Base-by-base conservation (phyloP, 305 asterid genomes). In the Fraxinus floribunda region DNA sequence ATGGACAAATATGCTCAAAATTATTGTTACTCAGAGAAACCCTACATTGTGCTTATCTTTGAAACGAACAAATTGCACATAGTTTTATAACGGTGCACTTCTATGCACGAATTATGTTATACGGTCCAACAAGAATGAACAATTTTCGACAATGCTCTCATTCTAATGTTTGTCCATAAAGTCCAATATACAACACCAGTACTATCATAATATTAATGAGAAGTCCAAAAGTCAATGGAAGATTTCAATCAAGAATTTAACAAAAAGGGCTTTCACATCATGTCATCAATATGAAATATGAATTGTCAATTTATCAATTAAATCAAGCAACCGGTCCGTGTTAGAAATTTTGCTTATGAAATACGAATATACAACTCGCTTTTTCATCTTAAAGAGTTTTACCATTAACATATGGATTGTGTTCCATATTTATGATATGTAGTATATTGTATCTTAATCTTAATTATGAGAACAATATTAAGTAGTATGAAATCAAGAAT, bases 341-440 rank as follows among this genome's bases (percentile, higher is more conserved):
- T 81, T 77, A 86, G 88, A 81, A 86, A 78, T 82, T 84, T 87
- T 83, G 86, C 76, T 81, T 85, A 82, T 29, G 32, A 29, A 29
- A 29, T 29, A 39, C 46, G 46, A 38, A 8, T 9, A 39, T 39
- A 9, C 46, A 39, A 39, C 11, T 39, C 3, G 13, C 13, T 1
- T 9, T 38, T 39, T 41, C 49, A 7, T 39, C 13, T 39, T 39
- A 39, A 8, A 1, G 49, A 41, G 22, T 55, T 55, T 16, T n/a
- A 7, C 70, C 29, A n/a, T 7, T 18, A 57, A n/a, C 24, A 57
- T n/a, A n/a, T 55, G 66, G 3, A 55, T 55, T 55, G 66, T 22
- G 7, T 55, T 55, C 8, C 2, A 16, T 16, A 55, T 55, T 55
- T 55, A 15, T 55, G 15, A n/a, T 20, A 7, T 4, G 66, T 55